Conservation (phyloP, 1,139 yeast species). For the Zygoascus hellenicus region DNA sequence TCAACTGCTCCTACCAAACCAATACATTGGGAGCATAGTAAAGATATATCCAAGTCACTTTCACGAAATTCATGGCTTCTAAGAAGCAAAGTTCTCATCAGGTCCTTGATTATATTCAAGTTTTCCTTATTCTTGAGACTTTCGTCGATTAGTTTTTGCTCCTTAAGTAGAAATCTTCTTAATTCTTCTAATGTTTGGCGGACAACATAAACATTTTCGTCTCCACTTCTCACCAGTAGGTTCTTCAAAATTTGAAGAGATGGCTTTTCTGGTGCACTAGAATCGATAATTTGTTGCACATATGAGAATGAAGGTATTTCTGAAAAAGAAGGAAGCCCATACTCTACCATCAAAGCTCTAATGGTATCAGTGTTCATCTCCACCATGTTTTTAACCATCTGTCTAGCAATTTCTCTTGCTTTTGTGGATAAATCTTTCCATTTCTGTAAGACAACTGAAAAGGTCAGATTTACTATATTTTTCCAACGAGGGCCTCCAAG, state of each 20-base stretch:
- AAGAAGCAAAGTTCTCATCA: constrained; percentile 54
- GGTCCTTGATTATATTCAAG: constrained; percentile 38
- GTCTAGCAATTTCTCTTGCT: constrained; percentile 21
- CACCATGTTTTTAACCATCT: constrained; percentile 20
- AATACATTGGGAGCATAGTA: constrained; percentile 60
- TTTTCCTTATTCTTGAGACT: constrained; percentile 22
- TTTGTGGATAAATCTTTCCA: constrained; percentile 41
- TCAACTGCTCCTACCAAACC: constrained; percentile 79
- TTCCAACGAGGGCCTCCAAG: constrained; percentile 46
- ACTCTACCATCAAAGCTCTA: constrained; percentile 20
- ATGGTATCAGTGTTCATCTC: constrained; percentile 13
- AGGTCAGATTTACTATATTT: constrained; percentile 49
- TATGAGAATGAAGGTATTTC: constrained; percentile 13
- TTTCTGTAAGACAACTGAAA: constrained; percentile 58
- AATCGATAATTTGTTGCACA: constrained; percentile 6
- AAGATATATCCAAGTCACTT: constrained; percentile 44
- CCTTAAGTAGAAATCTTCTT: constrained; percentile 43
- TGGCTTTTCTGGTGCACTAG: constrained; percentile 6
- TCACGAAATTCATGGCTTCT: constrained; percentile 48
- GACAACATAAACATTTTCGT: constrained; percentile 72
- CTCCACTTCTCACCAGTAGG: constrained; percentile 46
- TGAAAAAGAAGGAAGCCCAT: constrained; percentile 25
- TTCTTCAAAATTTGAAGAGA: constrained; percentile 13
- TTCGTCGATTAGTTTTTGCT: constrained; percentile 45
- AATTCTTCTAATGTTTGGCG: constrained; percentile 72